Base-by-base conservation (phyloP, 495 filamentous ascomycete species). In the Tuber microsphaerosporum region DNA sequence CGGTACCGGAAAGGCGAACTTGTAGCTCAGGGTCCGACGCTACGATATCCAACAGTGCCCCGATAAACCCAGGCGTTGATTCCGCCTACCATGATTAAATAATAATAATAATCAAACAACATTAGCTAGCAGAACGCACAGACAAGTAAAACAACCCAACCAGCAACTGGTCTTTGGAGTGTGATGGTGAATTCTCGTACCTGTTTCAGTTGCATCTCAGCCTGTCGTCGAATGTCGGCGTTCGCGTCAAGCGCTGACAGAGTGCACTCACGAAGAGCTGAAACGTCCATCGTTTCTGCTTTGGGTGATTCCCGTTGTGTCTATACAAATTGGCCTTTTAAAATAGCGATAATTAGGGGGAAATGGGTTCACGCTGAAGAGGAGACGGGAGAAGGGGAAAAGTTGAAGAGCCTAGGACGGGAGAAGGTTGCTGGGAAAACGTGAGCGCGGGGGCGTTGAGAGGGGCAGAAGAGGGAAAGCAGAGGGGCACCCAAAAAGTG, bases 121-220 rank as follows among this genome's bases (percentile, higher is more conserved):
- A 3, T 65, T 16, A 34, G 56, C 26, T 17, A 65, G 26, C 70
- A 41, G 34, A 31, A 56, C 71, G 19, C 19, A 34, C 3, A 65
- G 56, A 14, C 26, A 2, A 34, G 26, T 5, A 65, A 34, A 65
- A 26, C 26, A 65, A 34, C 14, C 56, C 56, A 65, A 65, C 26
- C 26, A 65, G 56, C 26, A 34, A 34, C 56, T 73, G 73, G 72
- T 56, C 17, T 26, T n/a, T n/a, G n/a, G 14, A 34, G 56, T 34
- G 17, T 65, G 26, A 34, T 65, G 26, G 51, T 31, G 56, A 34
- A 65, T 34, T 76, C 75, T 86, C 91, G 83, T 88, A 97, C 95
- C 89, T 92, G 90, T 91, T 94, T 97, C 79, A 99, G 87, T 85
- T 97, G 92, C 80, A 94, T 85, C 87, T 98, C 96, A 75, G 94